Base-by-base conservation (phyloP, 257 asterid species). In the Primulina tabacum region DNA sequence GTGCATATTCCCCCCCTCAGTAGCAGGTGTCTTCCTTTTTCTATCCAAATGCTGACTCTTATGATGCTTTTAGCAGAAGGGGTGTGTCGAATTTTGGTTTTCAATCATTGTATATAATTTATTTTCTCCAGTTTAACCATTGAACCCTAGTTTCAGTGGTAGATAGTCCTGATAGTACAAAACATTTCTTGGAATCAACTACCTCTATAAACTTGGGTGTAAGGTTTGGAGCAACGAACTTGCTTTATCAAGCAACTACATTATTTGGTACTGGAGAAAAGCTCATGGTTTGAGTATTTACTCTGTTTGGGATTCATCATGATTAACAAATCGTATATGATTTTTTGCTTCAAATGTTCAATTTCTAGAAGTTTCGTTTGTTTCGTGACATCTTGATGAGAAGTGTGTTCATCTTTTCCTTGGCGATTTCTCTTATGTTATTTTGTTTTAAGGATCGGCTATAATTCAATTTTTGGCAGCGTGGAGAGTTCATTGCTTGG, bases 141-240 rank as follows among this genome's bases (percentile, higher is more conserved):
- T 81, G 64, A 55, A 63, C 77, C 66, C 62, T 77, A 75, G 84
- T 57, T 78, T 72, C 83, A 85, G 88, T 71, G 81, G 72, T 80
- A 53, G 76, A 77, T 79, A 65, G 68, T 79, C 72, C 43, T 67
- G 80, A 82, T 84, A 82, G 77, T 81, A 74, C 76, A 64, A 34
- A 35, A 74, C 72, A 43, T 67, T 62, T 69, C 60, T 65, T 69
- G 69, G 77, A 64, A 73, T 53, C 64, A 4, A 14, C 3, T 7
- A 40, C 63, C 50, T 43, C 65, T 58, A 28, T 75, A 71, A 64
- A 64, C 79, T 74, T 73, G 74, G 72, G 71, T 67, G 64, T 72
- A 33, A 60, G 74, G 65, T 68, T 73, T 75, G 76, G 73, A 72
- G 83, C 73, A 66, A 53, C 75, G 18, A 43, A 72, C 28, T 62